Evolutionary conservation across 1,284 basidiomycete species (phyloP).

Genomic region (Moniliophthora roreri): DNA sequence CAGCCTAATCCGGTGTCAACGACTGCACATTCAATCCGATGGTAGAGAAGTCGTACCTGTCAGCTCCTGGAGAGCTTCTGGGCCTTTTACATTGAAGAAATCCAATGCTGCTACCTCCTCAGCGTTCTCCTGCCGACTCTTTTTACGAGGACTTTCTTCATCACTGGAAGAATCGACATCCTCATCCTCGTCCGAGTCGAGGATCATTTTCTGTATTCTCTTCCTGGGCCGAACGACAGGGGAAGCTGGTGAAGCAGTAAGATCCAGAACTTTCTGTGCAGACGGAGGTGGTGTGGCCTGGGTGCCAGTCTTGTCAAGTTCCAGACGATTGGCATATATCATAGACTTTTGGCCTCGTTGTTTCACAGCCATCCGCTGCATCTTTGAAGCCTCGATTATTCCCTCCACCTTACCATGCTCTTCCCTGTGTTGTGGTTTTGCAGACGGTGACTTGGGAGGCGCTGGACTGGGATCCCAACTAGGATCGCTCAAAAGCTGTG

Average conservation of each 20-base stretch:
- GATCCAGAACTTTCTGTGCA: conserved; percentile 35
- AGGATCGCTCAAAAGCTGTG: conserved; percentile 54
- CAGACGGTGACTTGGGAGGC: conserved; percentile 24
- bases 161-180: conserved; percentile 37
- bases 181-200: conserved; percentile 69
- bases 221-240: conserved; percentile 43
- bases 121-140: conserved; percentile 24
- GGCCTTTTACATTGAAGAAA: conserved; percentile 84
- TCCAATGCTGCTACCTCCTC: conserved; percentile 59
- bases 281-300: conserved; percentile 38
- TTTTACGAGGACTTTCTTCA: conserved; percentile 13
- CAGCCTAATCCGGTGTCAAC: conserved; percentile 66
- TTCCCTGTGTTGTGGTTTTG: conserved; percentile 28
- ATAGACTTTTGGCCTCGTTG: conserved; percentile 76
- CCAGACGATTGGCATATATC: conserved; percentile 68
- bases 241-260: conserved; percentile 31
- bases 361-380: conserved; percentile 57
- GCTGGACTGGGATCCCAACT: conserved; percentile 45
- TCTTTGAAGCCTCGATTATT: conserved; percentile 66
- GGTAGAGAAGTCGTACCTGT: conserved; percentile 61
- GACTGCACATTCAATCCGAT: conserved; percentile 15
- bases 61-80: conserved; percentile 82
- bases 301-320: conserved; percentile 20
- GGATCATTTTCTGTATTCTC: conserved; percentile 54
- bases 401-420: conserved; percentile 62